These are phyloP conservation scores for Steccherinum ochraceum DNA, from an alignment of 768 basidiomycete genomes.

Conservation along the genomic window DNA sequence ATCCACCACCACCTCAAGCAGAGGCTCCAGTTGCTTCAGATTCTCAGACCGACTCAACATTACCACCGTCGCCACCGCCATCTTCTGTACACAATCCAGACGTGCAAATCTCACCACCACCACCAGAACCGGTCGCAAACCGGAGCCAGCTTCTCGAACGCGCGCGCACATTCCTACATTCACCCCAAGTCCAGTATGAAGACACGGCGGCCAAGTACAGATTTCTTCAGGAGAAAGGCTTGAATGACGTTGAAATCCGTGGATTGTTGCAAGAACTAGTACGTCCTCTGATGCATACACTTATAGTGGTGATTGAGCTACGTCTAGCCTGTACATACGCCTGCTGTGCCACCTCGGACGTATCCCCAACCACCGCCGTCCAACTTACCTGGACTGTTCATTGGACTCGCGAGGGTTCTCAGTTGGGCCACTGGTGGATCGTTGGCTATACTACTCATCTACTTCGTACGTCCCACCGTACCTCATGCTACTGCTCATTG, in stretches of 20 bases:
- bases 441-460: conserved; percentile 49
- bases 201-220: conserved; percentile 48
- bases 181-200: conserved; percentile 58
- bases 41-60: background rate
- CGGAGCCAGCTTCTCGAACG: conserved; percentile 28
- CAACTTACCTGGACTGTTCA: conserved; percentile 58
- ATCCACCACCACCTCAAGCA: background rate
- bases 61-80: background rate
- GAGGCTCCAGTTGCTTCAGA: background rate
- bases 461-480: conserved; percentile 50
- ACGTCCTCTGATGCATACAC: too few relatives aligned
- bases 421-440: conserved; percentile 65
- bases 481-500: conserved; percentile 8
- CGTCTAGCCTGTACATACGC: conserved; percentile 26
- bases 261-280: conserved; percentile 52
- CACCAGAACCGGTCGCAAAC: background rate
- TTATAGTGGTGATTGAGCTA: conserved; percentile 15
- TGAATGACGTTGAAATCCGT: conserved; percentile 55
- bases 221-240: conserved; percentile 68
- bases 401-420: conserved; percentile 53
- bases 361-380: conserved; percentile 71
- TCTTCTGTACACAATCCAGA: background rate
- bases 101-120: background rate
- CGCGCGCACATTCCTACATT: conserved; percentile 59
- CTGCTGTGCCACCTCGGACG: conserved; percentile 60